These are phyloP conservation scores for Rosa hybrid DNA, from an alignment of 331 rosid genomes.

Conservation along the genomic window DNA sequence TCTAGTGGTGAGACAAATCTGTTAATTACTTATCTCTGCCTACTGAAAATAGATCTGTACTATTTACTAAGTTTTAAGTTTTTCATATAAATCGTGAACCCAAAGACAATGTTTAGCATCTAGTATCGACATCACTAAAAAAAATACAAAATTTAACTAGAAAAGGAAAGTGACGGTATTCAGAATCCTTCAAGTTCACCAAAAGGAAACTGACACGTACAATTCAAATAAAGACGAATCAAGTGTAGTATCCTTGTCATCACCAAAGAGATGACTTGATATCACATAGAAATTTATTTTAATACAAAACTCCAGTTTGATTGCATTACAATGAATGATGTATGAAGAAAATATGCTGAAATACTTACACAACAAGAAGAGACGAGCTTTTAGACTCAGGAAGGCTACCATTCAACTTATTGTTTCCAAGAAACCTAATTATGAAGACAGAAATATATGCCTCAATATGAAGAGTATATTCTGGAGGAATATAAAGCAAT, in stretches of 20 bases:
- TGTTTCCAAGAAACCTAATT: slow-evolving; percentile 73
- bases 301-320: background rate
- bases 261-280: background rate
- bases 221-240: background rate
- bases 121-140: background rate
- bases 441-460: slow-evolving; percentile 22
- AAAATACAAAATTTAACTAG: background rate
- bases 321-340: background rate
- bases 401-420: slow-evolving; percentile 50
- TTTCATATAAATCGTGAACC: background rate
- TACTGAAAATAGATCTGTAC: background rate
- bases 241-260: background rate
- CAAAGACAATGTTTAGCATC: background rate
- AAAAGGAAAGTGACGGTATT: background rate
- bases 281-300: background rate
- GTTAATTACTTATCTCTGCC: background rate
- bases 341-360: background rate
- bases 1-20: background rate
- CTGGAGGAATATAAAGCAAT: background rate
- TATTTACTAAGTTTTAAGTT: background rate
- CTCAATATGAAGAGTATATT: background rate
- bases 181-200: slow-evolving; percentile 5
- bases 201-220: background rate
- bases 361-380: slow-evolving; percentile 60
- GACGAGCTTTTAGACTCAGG: slow-evolving; percentile 39